Evolutionary conservation across 2,329 filamentous ascomycete species (phyloP), one percentile per base, ranked within the genome.

Genomic region (Albifimbria verrucaria): DNA sequence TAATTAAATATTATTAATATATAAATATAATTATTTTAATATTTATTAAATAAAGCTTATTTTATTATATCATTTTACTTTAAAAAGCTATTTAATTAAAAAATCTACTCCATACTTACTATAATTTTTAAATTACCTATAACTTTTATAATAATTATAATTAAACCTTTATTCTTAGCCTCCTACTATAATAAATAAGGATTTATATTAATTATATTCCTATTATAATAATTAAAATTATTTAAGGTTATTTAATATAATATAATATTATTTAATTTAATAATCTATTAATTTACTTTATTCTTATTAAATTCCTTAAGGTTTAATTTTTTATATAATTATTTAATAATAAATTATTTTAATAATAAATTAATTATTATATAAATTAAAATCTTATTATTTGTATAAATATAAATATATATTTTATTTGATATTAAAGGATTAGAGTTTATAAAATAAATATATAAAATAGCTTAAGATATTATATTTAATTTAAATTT

Each of bases 61-160:
- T 10, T 43, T 10, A 7, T 43, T 10, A 17, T 24, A 25, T 49
- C 10, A 41, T 46, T 39, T 43, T 49, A 18, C 32, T 21, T 52
- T 22, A 47, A 21, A 25, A 22, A 48, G 41, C 26, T 51, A 24
- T 21, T 52, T 48, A 42, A 11, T 48, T 22, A 52, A n/a, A 17
- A n/a, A 17, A n/a, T n/a, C n/a, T n/a, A n/a, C n/a, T n/a, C n/a
- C n/a, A n/a, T n/a, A n/a, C n/a, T n/a, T n/a, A n/a, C n/a, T n/a
- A n/a, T n/a, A n/a, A 25, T 52, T 49, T 43, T 23, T n/a, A 15
- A 49, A 41, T 36, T 36, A 49, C n/a, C 18, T 32, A 36, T 20
- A 7, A 20, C n/a, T n/a, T n/a, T n/a, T 51, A 10, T 49, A 36
- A 21, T 22, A 42, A 36, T 42, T 39, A 49, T 36, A 46, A 32